Conservation (phyloP, 2,329 filamentous ascomycete genomes). For the Talaromyces pinophilus region DNA sequence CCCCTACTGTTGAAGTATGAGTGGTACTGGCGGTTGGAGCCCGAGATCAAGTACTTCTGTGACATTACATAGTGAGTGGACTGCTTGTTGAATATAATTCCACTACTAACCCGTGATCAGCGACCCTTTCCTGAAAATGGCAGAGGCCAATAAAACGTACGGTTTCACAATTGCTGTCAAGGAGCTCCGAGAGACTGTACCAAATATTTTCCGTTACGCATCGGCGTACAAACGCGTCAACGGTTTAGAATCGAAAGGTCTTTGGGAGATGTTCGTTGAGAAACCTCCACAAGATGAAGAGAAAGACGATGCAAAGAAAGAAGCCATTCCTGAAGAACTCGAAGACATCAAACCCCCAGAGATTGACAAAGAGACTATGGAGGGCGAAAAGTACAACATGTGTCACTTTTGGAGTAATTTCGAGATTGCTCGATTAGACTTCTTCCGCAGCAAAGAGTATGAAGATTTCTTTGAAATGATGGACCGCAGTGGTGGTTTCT, state of each 20-base stretch:
- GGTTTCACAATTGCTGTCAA: constrained; percentile 99
- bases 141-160: constrained; percentile 92
- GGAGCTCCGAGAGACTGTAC: constrained; percentile 94
- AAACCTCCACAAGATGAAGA: constrained; percentile 57
- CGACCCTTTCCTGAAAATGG: constrained; percentile 96
- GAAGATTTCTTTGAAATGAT: constrained; percentile 99
- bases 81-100: constrained; percentile 2
- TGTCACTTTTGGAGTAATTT: constrained; percentile 99
- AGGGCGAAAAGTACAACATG: constrained; percentile 99
- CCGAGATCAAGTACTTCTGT: constrained; percentile 99
- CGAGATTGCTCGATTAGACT: constrained; percentile 90
- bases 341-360: constrained; percentile 58
- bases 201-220: constrained; percentile 98
- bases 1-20: constrained; percentile 93
- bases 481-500: constrained; percentile 96
- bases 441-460: constrained; percentile 96
- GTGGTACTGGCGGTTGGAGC: constrained; percentile 99
- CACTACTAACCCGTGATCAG: constrained; percentile 49
- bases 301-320: constrained; percentile 63
- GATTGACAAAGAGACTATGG: constrained; percentile 90
- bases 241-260: constrained; percentile 83
- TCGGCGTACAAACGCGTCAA: constrained; percentile 93
- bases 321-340: constrained; percentile 75
- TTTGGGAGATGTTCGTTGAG: constrained; percentile 99
- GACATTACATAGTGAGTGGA: constrained; percentile 89